Conservation (phyloP, 495 filamentous ascomycete genomes). For the Neurospora sp. region DNA sequence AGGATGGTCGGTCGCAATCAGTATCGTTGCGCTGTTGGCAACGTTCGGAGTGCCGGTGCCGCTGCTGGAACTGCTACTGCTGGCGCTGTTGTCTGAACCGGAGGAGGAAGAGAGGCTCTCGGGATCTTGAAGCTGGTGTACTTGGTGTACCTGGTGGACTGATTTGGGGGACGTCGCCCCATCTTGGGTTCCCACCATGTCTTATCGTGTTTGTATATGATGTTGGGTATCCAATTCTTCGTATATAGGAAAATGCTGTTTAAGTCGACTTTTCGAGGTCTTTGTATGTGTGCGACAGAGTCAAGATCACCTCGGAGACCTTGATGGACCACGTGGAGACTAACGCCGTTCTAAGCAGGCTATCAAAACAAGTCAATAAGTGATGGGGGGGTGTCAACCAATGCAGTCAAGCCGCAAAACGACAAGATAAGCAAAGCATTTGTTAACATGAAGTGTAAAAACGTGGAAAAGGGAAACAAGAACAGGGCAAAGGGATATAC, state of each 20-base stretch:
- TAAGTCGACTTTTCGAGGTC: not conserved
- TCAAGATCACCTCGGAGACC: not conserved
- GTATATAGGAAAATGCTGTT: not conserved
- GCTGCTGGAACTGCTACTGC: not conserved
- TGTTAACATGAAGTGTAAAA: not conserved
- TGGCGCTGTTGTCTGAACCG: not conserved
- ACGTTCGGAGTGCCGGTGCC: not conserved
- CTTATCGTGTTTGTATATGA: not conserved
- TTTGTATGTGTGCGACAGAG: not conserved
- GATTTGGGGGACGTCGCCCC: not conserved
- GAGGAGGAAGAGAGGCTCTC: not conserved
- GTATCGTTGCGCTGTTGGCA: constrained; percentile 7
- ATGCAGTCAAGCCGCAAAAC: not conserved
- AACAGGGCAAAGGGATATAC: not conserved
- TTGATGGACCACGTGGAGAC: not conserved
- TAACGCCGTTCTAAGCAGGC: not conserved
- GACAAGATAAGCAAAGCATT: not conserved
- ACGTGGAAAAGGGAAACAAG: not conserved
- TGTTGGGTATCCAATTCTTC: not conserved
- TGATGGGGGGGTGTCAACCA: not conserved
- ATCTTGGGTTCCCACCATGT: not conserved
- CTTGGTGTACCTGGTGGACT: not conserved
- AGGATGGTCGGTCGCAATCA: constrained; percentile 18
- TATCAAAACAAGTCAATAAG: no score
- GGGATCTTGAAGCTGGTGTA: not conserved